Base-by-base conservation (phyloP, 352 stramenopile species). In the Thraustochytrium striatum region DNA sequence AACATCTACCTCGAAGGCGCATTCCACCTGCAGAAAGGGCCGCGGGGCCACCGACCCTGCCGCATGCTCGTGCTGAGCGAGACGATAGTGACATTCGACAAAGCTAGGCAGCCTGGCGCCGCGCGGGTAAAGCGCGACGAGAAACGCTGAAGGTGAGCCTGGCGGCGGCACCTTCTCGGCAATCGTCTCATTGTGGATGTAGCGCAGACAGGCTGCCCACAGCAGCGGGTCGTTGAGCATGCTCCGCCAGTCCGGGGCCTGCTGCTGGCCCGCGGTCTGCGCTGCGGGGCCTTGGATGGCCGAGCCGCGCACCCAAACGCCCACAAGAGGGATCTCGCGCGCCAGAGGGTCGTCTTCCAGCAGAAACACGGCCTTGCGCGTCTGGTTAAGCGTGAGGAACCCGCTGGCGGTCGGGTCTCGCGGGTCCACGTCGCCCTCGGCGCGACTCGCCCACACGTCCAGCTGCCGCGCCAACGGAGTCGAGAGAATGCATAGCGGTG, bases 351-450 rank as follows among this genome's bases (percentile, higher is more conserved):
- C 65, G 25, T 75, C 65, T 39, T 75, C 65, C 0, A 75, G 30
- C 16, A 75, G 65, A 28, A 75, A 75, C 30, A 75, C 65, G 61
- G 52, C 65, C 30, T 75, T 75, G 11, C 65, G 65, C 32, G 52
- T 75, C 41, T 75, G 65, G 25, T 75, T 75, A 2, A 75, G 36
- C 25, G 65, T 75, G 39, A 75, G 13, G 52, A 75, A 75, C 41
- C 65, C 65, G 39, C 65, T 61, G 8, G 65, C 65, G 16, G 65
- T 75, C 35, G 65, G 65, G 50, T 75, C 65, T n/a, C 30, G 21
- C 19, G 65, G 65, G 25, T 75, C 41, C 1, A 61, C 38, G 5
- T 57, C n/a, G 30, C 8, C 16, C 11, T 28, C 19, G 5, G 35
- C 25, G 5, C 8, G 21, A 8, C 21, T 30, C 5, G 65, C 65